Evolutionary conservation across 768 basidiomycete species (phyloP).

Genomic region (Leccinum subgranulosum): DNA sequence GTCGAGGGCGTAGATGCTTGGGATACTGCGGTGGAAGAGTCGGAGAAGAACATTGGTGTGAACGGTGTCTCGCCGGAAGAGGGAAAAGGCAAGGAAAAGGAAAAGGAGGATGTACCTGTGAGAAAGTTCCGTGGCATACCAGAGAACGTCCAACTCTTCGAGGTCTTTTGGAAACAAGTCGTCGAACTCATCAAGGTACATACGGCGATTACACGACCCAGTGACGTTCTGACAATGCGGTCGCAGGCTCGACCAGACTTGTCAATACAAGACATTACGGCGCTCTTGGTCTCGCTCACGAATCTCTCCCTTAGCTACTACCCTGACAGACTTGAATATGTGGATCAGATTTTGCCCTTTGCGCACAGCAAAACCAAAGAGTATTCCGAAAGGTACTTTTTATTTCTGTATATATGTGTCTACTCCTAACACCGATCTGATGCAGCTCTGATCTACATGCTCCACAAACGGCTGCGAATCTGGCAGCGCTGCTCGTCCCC

Average conservation of each 20-base stretch:
- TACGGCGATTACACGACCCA: neutral
- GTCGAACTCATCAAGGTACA: constrained; percentile 91
- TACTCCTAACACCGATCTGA: neutral
- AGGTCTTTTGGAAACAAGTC: constrained; percentile 99
- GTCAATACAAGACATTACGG: constrained; percentile 96
- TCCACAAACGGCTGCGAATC: constrained; percentile 82
- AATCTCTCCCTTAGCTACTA: constrained; percentile 92
- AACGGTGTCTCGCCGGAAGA: constrained; percentile 26
- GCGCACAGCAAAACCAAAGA: constrained; percentile 80
- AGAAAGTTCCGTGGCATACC: constrained; percentile 95
- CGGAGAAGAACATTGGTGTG: constrained; percentile 15
- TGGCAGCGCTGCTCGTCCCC: constrained; percentile 33
- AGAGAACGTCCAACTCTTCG: constrained; percentile 91
- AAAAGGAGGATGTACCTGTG: constrained; percentile 52
- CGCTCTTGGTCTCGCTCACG: constrained; percentile 89
- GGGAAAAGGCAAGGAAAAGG: constrained; percentile 52
- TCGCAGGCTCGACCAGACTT: constrained; percentile 91
- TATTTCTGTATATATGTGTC: constrained; percentile 33
- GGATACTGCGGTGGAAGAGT: constrained; percentile 20
- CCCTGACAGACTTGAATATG: constrained; percentile 94
- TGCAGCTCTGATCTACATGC: constrained; percentile 83
- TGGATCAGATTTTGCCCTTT: constrained; percentile 92
- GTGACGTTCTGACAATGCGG: constrained; percentile 1
- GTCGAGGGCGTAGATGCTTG: constrained; percentile 26
- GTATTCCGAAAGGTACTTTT: constrained; percentile 67